Conservation (phyloP, 164 flowering plant genomes). For the Chloranthus sessilifolius region DNA sequence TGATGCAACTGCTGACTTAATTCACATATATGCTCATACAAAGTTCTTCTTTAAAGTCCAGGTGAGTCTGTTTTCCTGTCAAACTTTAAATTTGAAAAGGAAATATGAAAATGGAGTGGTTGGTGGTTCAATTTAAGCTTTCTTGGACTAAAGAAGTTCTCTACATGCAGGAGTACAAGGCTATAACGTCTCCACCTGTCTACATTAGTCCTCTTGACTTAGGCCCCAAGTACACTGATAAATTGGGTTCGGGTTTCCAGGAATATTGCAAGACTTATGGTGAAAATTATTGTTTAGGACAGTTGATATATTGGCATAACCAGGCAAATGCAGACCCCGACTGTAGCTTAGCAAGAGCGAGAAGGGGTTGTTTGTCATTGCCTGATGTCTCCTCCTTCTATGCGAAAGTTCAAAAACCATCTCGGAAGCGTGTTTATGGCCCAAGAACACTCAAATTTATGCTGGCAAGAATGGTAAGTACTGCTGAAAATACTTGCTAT, state of each 20-base stretch:
- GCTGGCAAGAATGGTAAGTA: conserved; percentile 81
- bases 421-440: conserved; percentile 73
- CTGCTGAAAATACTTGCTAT: neutral
- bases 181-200: conserved; percentile 88
- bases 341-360: conserved; percentile 48
- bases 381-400: conserved; percentile 88
- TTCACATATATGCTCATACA: conserved; percentile 90
- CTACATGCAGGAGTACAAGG: conserved; percentile 64
- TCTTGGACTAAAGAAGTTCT: conserved; percentile 5
- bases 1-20: conserved; percentile 99
- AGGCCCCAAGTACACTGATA: conserved; percentile 79
- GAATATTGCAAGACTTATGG: conserved; percentile 91
- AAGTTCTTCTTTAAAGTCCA: conserved; percentile 67
- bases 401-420: conserved; percentile 66
- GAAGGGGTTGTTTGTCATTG: conserved; percentile 83
- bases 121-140: neutral
- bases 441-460: conserved; percentile 64
- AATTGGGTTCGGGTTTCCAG: conserved; percentile 58
- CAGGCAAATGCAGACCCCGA: conserved; percentile 87
- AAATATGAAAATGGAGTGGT: neutral
- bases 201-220: conserved; percentile 89
- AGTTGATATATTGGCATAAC: conserved; percentile 86
- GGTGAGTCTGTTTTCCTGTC: conserved; percentile 36
- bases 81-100: neutral
- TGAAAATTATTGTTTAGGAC: conserved; percentile 92